Conservation (phyloP, 371 early-diverging fungal genomes). For the Mucor plumbeus region DNA sequence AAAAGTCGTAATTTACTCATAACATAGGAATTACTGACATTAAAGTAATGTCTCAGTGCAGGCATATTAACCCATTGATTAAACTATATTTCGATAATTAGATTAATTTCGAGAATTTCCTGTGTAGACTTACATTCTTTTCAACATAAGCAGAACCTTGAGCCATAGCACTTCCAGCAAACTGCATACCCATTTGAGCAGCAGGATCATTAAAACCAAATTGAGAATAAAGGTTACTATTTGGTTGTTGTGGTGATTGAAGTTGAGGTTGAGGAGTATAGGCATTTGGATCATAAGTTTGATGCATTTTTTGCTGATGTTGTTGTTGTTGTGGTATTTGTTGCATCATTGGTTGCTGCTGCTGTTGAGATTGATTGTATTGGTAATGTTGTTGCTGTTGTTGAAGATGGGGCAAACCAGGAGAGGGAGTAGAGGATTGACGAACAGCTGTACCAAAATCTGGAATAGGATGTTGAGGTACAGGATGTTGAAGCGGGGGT, state of each 20-base stretch:
- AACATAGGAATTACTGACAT: constrained; percentile 95
- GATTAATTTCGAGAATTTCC: no score
- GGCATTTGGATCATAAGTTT: constrained; percentile 44
- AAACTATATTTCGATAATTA: constrained; percentile 54
- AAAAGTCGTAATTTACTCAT: constrained; percentile 85
- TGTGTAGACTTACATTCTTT: constrained; percentile 74
- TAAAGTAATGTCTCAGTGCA: constrained; percentile 93
- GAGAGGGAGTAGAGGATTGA: constrained; percentile 58
- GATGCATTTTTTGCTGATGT: constrained; percentile 41
- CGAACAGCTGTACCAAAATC: constrained; percentile 58
- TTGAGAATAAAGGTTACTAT: constrained; percentile 52
- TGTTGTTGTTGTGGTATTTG: constrained; percentile 31
- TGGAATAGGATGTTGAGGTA: constrained; percentile 71
- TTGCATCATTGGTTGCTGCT: constrained; percentile 36
- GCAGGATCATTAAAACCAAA: constrained; percentile 76
- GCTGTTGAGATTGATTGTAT: constrained; percentile 32
- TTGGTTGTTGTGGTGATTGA: constrained; percentile 15
- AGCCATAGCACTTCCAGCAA: constrained; percentile 89
- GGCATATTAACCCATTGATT: constrained; percentile 85
- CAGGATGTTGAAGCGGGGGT: constrained; percentile 76
- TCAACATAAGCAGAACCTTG: constrained; percentile 92
- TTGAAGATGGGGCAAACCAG: constrained; percentile 37
- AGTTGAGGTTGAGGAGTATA: constrained; percentile 43
- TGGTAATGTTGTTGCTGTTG: constrained; percentile 41
- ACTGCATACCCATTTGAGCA: constrained; percentile 95